A percentile compares a stretch with the other conserved stretches of the same genome.
phyloP scores from a whole-genome alignment of 192 early-diverging fungal species.

The Backusella luteola region DNA sequence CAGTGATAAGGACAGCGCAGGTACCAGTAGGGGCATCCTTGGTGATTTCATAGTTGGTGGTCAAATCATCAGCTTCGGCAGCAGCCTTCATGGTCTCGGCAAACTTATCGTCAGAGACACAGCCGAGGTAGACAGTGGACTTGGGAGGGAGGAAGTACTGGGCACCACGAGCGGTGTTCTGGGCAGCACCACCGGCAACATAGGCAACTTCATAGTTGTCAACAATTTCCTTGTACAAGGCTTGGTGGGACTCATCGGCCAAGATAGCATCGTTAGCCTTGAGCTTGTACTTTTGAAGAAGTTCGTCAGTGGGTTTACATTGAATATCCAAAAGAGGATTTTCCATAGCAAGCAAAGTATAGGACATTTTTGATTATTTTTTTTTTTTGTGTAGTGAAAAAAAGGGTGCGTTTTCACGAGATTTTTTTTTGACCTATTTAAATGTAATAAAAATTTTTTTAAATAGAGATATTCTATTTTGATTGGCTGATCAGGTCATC shows the following conservation, averaged over 20 bases:
- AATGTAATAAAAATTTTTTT: not conserved
- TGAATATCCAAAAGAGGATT: conserved; percentile 99
- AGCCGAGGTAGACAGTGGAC: conserved; percentile 91
- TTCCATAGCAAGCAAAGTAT: conserved; percentile 83
- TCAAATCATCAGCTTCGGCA: conserved; percentile 81
- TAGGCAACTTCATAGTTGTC: conserved; percentile 71
- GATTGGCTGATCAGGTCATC: not conserved
- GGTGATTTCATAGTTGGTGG: conserved; percentile 85
- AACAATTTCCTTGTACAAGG: conserved; percentile 84
- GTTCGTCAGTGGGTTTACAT: conserved; percentile 65
- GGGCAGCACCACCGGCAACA: conserved; percentile 95
- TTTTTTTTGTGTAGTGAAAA: not conserved
- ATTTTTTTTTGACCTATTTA: not conserved
- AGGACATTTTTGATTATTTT: conserved; percentile 23
- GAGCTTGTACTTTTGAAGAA: conserved; percentile 82
- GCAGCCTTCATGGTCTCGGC: conserved; percentile 71
- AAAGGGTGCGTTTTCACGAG: not conserved
- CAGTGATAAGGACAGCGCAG: conserved; percentile 95
- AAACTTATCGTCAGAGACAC: conserved; percentile 85
- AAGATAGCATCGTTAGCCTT: conserved; percentile 96
- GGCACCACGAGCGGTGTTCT: conserved; percentile 92
- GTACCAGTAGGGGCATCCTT: conserved; percentile 83
- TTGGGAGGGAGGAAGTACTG: conserved; percentile 86
- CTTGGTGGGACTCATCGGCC: conserved; percentile 84
- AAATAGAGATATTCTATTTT: not conserved